A percentile compares a stretch with the other conserved stretches of the same genome.
Conservation (phyloP, 2,329 filamentous ascomycete species). For the Xylariaceae sp. region DNA sequence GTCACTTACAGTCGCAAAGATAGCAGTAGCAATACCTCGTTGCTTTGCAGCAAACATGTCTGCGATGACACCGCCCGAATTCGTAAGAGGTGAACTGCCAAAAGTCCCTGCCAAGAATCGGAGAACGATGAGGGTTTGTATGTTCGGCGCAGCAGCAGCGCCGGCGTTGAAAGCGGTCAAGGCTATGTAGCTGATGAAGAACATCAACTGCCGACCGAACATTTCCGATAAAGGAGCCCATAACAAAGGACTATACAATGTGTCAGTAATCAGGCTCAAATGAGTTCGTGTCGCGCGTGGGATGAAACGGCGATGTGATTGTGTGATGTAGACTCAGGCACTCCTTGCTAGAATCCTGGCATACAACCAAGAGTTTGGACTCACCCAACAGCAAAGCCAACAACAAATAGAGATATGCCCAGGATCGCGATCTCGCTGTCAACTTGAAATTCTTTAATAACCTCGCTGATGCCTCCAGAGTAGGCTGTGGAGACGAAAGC, state of each 20-base stretch:
- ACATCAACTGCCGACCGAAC: constrained; percentile 52
- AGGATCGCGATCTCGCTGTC: constrained; percentile 43
- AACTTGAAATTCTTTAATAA: constrained; percentile 52
- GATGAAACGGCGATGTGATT: too few relatives aligned
- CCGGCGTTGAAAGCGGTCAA: constrained; percentile 57
- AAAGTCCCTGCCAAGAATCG: constrained; percentile 59
- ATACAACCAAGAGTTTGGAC: too few relatives aligned
- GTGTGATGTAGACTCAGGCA: too few relatives aligned
- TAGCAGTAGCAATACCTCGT: constrained; percentile 51
- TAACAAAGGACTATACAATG: constrained; percentile 42
- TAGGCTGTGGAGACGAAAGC: constrained; percentile 68
- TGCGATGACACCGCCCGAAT: constrained; percentile 55
- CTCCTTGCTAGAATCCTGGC: too few relatives aligned
- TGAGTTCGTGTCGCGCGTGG: too few relatives aligned
- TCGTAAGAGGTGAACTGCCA: constrained; percentile 52
- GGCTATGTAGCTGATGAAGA: constrained; percentile 48
- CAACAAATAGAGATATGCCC: constrained; percentile 53
- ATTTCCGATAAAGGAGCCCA: constrained; percentile 65
- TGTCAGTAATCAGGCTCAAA: neutral
- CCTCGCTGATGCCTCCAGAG: constrained; percentile 50
- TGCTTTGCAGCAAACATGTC: constrained; percentile 50
- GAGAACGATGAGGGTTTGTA: constrained; percentile 51
- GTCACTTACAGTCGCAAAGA: constrained; percentile 51
- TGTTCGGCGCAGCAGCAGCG: constrained; percentile 48
- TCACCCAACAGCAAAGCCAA: constrained; percentile 43